Percentiles rank a stretch among this genome's conserved stretches.
Evolutionary conservation across 257 asterid genomes (phyloP).

Genomic region (Henckelia pumila): DNA sequence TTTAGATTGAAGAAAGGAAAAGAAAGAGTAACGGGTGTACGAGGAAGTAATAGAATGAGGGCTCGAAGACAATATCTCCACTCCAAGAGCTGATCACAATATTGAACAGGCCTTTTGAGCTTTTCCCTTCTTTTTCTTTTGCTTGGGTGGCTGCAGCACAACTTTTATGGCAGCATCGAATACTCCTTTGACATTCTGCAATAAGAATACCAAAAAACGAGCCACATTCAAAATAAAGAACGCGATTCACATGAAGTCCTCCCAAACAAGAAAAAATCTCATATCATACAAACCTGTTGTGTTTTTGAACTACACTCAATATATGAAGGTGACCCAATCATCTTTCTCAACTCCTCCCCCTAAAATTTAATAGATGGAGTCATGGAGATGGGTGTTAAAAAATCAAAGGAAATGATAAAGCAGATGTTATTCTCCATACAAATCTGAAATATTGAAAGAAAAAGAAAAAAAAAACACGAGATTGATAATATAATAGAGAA

Average conservation of each 20-base stretch:
- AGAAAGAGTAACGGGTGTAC: too few species aligned
- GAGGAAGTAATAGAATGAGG: too few species aligned
- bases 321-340: constrained; percentile 43
- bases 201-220: background rate
- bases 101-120: constrained; percentile 39
- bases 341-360: constrained; percentile 47
- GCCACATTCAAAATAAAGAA: background rate
- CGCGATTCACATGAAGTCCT: background rate
- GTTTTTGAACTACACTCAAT: constrained; percentile 50
- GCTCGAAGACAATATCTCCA: too few species aligned
- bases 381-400: background rate
- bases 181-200: constrained; percentile 55
- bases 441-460: background rate
- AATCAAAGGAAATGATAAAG: background rate
- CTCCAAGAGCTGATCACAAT: background rate
- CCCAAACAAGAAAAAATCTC: background rate
- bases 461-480: background rate
- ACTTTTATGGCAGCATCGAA: constrained; percentile 59
- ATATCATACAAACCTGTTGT: constrained; percentile 36
- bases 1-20: too few species aligned
- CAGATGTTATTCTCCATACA: background rate
- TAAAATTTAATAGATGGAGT: background rate
- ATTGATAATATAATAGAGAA: background rate
- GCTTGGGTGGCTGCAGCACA: constrained; percentile 56
- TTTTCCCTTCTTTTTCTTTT: constrained; percentile 51